Conservation (phyloP, 345 rosid species). For the Murraya koenigii region DNA sequence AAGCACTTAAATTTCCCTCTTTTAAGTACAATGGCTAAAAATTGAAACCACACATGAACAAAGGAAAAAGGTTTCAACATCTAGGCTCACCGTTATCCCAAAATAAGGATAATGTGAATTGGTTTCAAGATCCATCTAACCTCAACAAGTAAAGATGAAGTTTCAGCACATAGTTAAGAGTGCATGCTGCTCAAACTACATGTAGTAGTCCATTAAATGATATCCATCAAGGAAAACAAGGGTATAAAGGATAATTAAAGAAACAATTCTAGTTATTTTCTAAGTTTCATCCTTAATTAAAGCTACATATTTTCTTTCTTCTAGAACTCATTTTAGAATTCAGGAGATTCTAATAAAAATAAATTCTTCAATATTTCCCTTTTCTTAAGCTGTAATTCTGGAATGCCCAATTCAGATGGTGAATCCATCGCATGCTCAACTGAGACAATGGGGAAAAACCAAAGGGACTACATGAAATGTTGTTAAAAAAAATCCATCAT, state of each 20-base stretch:
- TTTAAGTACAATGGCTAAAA: not conserved
- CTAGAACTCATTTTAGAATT: not conserved
- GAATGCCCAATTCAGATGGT: not conserved
- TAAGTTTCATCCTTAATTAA: not conserved
- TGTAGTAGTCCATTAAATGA: not conserved
- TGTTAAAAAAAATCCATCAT: not conserved
- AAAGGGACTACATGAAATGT: not conserved
- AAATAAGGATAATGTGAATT: not conserved
- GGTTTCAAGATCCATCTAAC: not conserved
- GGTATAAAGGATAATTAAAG: not conserved
- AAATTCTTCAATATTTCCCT: not conserved
- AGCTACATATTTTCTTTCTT: not conserved
- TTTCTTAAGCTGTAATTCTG: not conserved
- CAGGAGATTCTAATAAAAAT: not conserved
- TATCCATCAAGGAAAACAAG: not conserved
- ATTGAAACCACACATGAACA: not conserved
- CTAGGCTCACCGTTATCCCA: not conserved
- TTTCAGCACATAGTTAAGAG: not conserved
- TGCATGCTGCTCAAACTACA: not conserved
- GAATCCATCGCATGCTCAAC: not conserved
- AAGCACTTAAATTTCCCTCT: not conserved
- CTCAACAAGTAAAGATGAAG: constrained; percentile 4
- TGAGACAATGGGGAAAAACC: not conserved
- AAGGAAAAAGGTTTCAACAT: not conserved
- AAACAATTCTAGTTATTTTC: not conserved